Evolutionary conservation across 1,284 basidiomycete species (phyloP).

Genomic region (Cronartium quercuum): DNA sequence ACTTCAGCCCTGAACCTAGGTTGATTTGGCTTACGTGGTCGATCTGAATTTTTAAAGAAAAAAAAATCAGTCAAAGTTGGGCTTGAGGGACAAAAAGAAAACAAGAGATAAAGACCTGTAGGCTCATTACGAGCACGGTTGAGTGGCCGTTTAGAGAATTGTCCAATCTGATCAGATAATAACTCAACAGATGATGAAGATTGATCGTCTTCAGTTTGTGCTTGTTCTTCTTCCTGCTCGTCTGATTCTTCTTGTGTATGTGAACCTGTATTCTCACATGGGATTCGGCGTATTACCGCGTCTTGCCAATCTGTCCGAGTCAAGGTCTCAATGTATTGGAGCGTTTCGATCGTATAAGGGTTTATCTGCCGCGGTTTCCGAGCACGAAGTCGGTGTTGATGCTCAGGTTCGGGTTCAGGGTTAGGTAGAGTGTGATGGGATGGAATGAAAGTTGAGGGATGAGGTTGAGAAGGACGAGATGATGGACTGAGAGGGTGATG

Average conservation of each 20-base stretch:
- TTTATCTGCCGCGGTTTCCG: not conserved
- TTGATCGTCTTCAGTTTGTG: not conserved
- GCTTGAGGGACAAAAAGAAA: not conserved
- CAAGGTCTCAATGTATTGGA: not conserved
- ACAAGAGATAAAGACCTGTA: not conserved
- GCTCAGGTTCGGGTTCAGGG: not conserved
- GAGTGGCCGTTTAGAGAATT: not conserved
- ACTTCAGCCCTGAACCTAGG: not conserved
- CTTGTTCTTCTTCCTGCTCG: not conserved
- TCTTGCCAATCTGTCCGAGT: not conserved
- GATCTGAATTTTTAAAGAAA: not conserved
- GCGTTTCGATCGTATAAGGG: not conserved
- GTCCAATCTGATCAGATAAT: not conserved
- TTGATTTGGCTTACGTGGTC: not conserved
- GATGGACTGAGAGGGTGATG: too few species aligned
- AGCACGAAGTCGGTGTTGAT: not conserved
- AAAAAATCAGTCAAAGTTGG: not conserved
- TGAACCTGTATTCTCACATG: not conserved
- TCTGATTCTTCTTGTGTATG: not conserved
- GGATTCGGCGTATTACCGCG: not conserved
- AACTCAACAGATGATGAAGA: not conserved
- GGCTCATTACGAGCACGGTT: not conserved
- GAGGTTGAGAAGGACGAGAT: too few species aligned
- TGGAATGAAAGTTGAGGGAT: too few species aligned
- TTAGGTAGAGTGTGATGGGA: too few species aligned